Percentiles rank a stretch among this genome's conserved stretches.
Conservation (phyloP, 805 yeast species). For the Saturnispora gosingensis region DNA sequence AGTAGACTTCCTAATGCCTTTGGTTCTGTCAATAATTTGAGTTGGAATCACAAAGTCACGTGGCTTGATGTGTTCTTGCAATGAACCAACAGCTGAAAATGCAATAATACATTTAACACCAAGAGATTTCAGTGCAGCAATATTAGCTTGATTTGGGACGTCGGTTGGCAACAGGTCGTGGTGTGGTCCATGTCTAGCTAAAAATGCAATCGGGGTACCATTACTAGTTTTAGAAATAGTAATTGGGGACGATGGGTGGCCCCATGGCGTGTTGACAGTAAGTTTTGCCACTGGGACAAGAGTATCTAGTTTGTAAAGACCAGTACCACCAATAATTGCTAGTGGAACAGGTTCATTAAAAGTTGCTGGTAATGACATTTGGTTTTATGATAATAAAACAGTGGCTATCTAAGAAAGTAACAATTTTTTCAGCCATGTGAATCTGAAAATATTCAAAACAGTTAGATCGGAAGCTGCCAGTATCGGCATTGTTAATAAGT, state of each 20-base stretch:
- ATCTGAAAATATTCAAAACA: not conserved
- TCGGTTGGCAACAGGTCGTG: slow-evolving; percentile 87
- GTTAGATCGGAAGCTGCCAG: not conserved
- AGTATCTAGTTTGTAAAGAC: slow-evolving; percentile 80
- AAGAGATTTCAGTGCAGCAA: slow-evolving; percentile 83
- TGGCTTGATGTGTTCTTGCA: slow-evolving; percentile 81
- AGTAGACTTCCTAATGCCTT: slow-evolving; percentile 85
- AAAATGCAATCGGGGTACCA: slow-evolving; percentile 84
- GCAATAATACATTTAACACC: slow-evolving; percentile 88
- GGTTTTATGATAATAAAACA: not conserved
- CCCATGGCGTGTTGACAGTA: slow-evolving; percentile 92
- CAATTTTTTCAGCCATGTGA: not conserved
- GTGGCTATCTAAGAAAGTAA: not conserved
- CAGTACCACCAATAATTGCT: slow-evolving; percentile 97
- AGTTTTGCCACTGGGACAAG: slow-evolving; percentile 79
- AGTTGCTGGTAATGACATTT: slow-evolving; percentile 32
- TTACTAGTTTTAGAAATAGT: slow-evolving; percentile 70
- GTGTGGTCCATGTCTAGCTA: slow-evolving; percentile 88
- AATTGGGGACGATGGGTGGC: slow-evolving; percentile 87
- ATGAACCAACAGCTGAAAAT: slow-evolving; percentile 92
- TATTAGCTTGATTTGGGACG: slow-evolving; percentile 90
- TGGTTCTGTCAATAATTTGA: slow-evolving; percentile 94
- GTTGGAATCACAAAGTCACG: slow-evolving; percentile 95
- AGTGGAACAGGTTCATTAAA: slow-evolving; percentile 62
- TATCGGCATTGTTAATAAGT: not conserved